Evolutionary conservation across 345 rosid genomes (phyloP), one percentile per base, ranked within the genome.

Genomic region (Populus ilicifolia): DNA sequence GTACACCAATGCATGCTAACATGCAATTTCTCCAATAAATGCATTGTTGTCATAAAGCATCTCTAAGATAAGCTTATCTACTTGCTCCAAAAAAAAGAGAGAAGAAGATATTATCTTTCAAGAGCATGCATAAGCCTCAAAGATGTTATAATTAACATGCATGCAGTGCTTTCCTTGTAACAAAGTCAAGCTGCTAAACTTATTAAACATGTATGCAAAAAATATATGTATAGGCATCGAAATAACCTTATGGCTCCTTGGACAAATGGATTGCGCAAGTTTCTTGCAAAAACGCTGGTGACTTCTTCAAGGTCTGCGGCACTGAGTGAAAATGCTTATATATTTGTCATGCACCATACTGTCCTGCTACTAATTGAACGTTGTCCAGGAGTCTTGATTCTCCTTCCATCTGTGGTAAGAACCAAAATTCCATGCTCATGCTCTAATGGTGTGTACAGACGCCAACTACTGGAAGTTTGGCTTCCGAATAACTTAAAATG

Each of bases 271-370:
- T 83, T 89, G 35, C 93, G 85, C 69, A 89, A 75, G 86, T 82
- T 83, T 89, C 94, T 85, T 0, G 97, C 80, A 73, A 86, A 93
- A 71, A 85, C 79, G 74, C 88, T 84, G 65, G 95, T 94, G 21
- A 93, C 97, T 75, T 91, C 95, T 94, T 94, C 90, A 43, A 93
- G 85, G 81, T 94, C 97, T 61, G 87, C 87, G 18, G 91, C 97
- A 69, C 87, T 82, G 71, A 93, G 94, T 38, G 94, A 87, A 81
- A 94, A 94, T 29, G 97, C 97, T 86, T 91, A 97, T 38, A 93
- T 94, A 54, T 94, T 94, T 62, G 93, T 85, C 77, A 86, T 69
- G 54, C 98, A 94, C 79, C 65, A 84, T 1, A 94, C 94, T 0
- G 38, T 86, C 84, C 97, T 87, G 80, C 76, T 84, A 79, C 98